phyloP scores from a whole-genome alignment of 805 yeast species.

The Hagleromyces aurorensis region DNA sequence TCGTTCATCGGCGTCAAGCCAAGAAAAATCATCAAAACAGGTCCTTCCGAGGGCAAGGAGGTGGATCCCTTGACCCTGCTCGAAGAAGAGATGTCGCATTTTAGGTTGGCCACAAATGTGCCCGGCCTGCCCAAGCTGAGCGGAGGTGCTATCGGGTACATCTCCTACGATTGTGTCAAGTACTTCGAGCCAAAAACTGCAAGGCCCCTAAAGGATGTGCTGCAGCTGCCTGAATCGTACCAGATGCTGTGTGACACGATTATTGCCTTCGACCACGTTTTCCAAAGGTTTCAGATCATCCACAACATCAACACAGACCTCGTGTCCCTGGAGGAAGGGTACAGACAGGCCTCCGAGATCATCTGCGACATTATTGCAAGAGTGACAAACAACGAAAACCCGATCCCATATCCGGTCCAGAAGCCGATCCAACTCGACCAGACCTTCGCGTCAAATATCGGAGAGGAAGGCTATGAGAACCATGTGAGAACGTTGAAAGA shows the following conservation, averaged over 20 bases:
- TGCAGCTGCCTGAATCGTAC: slow-evolving; percentile 84
- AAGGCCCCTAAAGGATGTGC: slow-evolving; percentile 64
- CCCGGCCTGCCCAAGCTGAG: slow-evolving; percentile 79
- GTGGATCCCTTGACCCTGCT: slow-evolving; percentile 73
- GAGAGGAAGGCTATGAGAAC: slow-evolving; percentile 83
- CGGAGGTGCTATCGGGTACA: slow-evolving; percentile 96
- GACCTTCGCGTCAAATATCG: slow-evolving; percentile 78
- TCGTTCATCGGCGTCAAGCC: slow-evolving; percentile 89
- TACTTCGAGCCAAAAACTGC: slow-evolving; percentile 92
- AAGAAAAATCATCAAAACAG: slow-evolving; percentile 73
- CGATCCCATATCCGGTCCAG: slow-evolving; percentile 64
- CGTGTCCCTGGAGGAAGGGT: slow-evolving; percentile 34
- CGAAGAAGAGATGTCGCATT: slow-evolving; percentile 61
- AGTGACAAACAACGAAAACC: slow-evolving; percentile 37
- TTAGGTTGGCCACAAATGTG: slow-evolving; percentile 56
- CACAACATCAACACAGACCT: slow-evolving; percentile 55
- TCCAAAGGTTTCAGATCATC: slow-evolving; percentile 84
- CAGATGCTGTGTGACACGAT: slow-evolving; percentile 87
- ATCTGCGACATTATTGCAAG: slow-evolving; percentile 49
- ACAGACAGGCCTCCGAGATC: slow-evolving; percentile 45
- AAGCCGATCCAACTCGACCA: slow-evolving; percentile 60
- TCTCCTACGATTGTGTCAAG: slow-evolving; percentile 92
- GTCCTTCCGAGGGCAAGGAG: slow-evolving; percentile 41
- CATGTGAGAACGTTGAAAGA: slow-evolving; percentile 70
- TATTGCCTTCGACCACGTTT: slow-evolving; percentile 90